A percentile compares a stretch with the other conserved stretches of the same genome.
These are phyloP conservation scores for Babesia bigemina DNA, from an alignment of 169 alveolate species.

Conservation along the genomic window DNA sequence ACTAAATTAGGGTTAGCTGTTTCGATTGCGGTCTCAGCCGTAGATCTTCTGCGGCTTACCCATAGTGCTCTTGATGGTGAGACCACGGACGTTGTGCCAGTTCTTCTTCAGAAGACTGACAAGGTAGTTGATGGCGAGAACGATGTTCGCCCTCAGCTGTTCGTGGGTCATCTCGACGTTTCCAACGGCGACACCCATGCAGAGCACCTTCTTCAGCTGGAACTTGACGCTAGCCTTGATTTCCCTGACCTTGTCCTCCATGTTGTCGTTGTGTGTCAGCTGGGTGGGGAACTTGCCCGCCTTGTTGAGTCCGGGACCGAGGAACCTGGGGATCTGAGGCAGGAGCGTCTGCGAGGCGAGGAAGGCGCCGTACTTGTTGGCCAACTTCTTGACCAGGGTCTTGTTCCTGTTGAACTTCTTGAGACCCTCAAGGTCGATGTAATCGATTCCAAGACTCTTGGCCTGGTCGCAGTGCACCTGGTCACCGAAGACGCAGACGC, in stretches of 20 bases:
- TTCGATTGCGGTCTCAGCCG: constrained; percentile 82
- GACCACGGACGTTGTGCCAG: constrained; percentile 97
- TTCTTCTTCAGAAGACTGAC: constrained; percentile 98
- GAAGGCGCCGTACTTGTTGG: constrained; percentile 94
- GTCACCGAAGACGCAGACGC: constrained; percentile 99
- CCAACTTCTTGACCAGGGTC: constrained; percentile 97
- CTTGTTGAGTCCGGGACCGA: constrained; percentile 98
- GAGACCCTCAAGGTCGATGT: constrained; percentile 96
- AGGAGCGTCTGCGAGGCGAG: constrained; percentile 98
- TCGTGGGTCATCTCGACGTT: constrained; percentile 96
- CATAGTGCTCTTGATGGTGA: constrained; percentile 98
- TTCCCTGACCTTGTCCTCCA: constrained; percentile 95
- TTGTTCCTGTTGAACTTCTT: constrained; percentile 98
- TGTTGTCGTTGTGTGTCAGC: constrained; percentile 95
- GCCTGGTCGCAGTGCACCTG: constrained; percentile 99
- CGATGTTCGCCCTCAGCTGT: constrained; percentile 95
- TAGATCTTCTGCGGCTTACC: constrained; percentile 96
- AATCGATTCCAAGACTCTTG: constrained; percentile 92
- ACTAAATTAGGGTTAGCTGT: not conserved
- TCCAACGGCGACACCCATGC: constrained; percentile 99
- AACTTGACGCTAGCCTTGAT: constrained; percentile 90
- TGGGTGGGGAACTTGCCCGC: constrained; percentile 99
- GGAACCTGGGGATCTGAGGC: constrained; percentile 98
- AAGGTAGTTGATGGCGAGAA: constrained; percentile 97
- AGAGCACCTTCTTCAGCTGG: constrained; percentile 94